Base-by-base conservation (phyloP, 805 yeast species). In the Candida incommunis region DNA sequence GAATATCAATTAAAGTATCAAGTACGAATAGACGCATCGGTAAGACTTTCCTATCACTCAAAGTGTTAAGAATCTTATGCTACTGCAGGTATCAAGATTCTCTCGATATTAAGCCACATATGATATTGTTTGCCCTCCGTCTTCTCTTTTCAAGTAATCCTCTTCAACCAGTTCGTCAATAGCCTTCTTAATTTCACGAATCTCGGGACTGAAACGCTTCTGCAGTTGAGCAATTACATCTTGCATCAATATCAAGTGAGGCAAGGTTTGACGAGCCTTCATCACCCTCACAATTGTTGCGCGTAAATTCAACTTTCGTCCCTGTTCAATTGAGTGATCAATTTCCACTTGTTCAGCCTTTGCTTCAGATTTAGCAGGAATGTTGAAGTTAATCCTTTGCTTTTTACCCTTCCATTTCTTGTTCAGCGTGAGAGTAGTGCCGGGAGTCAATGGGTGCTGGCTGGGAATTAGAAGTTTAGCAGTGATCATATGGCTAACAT, bases 221-320 rank as follows among this genome's bases (percentile, higher is more conserved):
- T 78, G 79, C 2, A 95, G 77, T 59, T 86, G 95, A 48, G 84
- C 82, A 54, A 85, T 79, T 37, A 88, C 90, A 61, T 90, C 97
- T 54, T 82, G 84, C 37, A 87, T 79, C 55, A 90, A 71, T 45
- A 78, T 80, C 42, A 80, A 82, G 59, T 88, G 96, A 51, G 76
- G 76, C 54, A 85, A 68, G 40, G 70, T 71, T 61, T 87, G 83
- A 58, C 96, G 74, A 1, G 96, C 88, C 67, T 90, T 90, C 97
- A 90, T 92, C 58, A 90, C 84, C 56, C 98, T 75, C 34, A 90
- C 97, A 64, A 92, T 86, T 57, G 95, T 84, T 2, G 97, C 96
- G 58, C 86, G 84, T 54, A 92, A 69, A 65, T 80, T 80, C 58
- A 82, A 78, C 64, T 81, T 82, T 59, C 96, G 75, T 49, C 87